Evolutionary conservation across 2,329 filamentous ascomycete species (phyloP).

Genomic region (Pezicula rhizophila): DNA sequence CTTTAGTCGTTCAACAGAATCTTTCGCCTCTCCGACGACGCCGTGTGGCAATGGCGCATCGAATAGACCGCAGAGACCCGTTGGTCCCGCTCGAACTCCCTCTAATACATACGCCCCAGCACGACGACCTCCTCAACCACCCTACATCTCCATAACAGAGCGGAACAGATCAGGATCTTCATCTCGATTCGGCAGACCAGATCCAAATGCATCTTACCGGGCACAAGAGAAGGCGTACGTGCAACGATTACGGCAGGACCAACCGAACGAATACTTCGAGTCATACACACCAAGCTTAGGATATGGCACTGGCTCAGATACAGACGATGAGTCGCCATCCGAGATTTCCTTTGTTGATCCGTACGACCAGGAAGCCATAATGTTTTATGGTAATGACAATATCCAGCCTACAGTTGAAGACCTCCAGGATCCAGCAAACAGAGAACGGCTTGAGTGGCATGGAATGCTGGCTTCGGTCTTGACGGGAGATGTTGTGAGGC

Average conservation of each 20-base stretch:
- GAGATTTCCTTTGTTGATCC: constrained; percentile 79
- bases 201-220: constrained; percentile 67
- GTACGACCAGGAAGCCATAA: constrained; percentile 85
- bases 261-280: constrained; percentile 44
- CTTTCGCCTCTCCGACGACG: constrained; percentile 14
- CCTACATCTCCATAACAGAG: constrained; percentile 34
- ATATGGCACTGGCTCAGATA: constrained; percentile 68
- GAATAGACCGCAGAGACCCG: constrained; percentile 59
- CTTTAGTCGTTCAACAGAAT: constrained; percentile 14
- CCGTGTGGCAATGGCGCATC: constrained; percentile 37
- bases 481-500: constrained; percentile 92
- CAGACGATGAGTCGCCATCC: constrained; percentile 85
- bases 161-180: constrained; percentile 51
- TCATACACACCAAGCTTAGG: constrained; percentile 62
- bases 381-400: constrained; percentile 89
- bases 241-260: constrained; percentile 80
- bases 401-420: constrained; percentile 86
- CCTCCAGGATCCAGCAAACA: constrained; percentile 77
- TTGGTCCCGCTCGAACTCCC: constrained; percentile 64
- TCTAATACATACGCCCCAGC: constrained; percentile 73
- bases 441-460: constrained; percentile 94
- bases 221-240: constrained; percentile 94
- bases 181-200: constrained; percentile 49
- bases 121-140: constrained; percentile 44
- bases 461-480: constrained; percentile 94